Base-by-base conservation (phyloP, 2,329 filamentous ascomycete genomes). In the Diaporthe aspalathi region DNA sequence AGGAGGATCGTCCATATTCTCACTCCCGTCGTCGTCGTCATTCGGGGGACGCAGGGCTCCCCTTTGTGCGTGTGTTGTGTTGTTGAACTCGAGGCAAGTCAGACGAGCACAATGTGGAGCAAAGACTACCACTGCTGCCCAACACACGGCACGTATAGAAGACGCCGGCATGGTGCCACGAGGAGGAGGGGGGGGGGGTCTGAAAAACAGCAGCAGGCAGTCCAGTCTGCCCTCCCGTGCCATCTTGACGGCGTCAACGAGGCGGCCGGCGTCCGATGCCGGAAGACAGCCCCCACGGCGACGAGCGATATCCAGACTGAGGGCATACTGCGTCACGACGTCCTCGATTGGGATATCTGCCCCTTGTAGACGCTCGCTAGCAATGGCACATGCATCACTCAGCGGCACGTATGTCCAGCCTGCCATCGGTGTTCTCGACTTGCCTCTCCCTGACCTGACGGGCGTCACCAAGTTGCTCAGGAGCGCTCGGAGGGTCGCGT, bases 391-490 rank as follows among this genome's bases (percentile, higher is more conserved):
- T 35, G 32, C 20, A 63, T 24, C 2, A n/a, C 8, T 24, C 47
- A 35, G 60, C 24, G 60, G 20, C 60, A 35, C 20, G 20, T 9
- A 38, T 12, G 4, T 20, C 11, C 17, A 27, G 57, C 24, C 2
- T 22, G 40, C 22, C 40, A 24, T 63, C 43, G 27, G 27, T 20
- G 6, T 20, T 47, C 12, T 7, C 9, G 35, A 32, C 22, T 6
- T 2, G 0, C 22, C 27, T 49, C 40, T 35, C n/a, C 9, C 32
- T 35, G 32, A 5, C 27, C 20, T 49, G 29, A 27, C 14, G 47
- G 29, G 35, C n/a, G 60, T 63, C 60, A 49, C 43, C 45, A 20
- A 49, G 57, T 38, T 50, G 45, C n/a, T 38, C n/a, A 65, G 43
- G 17, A 24, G 11, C n/a, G n/a, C n/a, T n/a, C n/a, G 20, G 29